These are phyloP conservation scores for Yueomyces sp. DNA, from an alignment of 805 yeast species.

Conservation along the genomic window DNA sequence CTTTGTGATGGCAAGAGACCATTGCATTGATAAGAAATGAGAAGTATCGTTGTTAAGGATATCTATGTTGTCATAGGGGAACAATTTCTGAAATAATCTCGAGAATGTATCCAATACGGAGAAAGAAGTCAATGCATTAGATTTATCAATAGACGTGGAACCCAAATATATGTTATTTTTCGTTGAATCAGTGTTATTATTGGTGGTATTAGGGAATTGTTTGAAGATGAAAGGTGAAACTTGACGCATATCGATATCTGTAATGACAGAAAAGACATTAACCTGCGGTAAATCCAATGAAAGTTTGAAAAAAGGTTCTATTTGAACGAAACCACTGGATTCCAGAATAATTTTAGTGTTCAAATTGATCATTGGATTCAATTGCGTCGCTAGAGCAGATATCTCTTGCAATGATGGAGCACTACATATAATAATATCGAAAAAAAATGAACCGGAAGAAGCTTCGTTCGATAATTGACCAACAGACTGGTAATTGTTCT, in stretches of 20 bases:
- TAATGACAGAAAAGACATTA: slow-evolving; percentile 40
- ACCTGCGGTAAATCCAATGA: slow-evolving; percentile 21
- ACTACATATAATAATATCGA: slow-evolving; percentile 34
- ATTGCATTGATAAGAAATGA: slow-evolving; percentile 57
- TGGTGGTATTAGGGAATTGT: slow-evolving; percentile 8
- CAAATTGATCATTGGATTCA: slow-evolving; percentile 24
- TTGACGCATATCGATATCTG: slow-evolving; percentile 40
- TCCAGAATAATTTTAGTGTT: slow-evolving; percentile 46
- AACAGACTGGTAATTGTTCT: slow-evolving; percentile 16
- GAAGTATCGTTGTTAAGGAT: slow-evolving; percentile 12
- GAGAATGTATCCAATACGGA: slow-evolving; percentile 7
- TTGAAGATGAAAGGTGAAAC: slow-evolving; percentile 19
- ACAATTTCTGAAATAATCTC: slow-evolving; percentile 10
- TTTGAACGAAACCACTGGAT: slow-evolving; percentile 51
- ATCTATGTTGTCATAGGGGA: slow-evolving; percentile 26
- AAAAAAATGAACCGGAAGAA: slow-evolving; percentile 5
- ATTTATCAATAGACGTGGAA: neutral
- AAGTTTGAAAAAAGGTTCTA: slow-evolving; percentile 49
- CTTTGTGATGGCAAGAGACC: slow-evolving; percentile 69
- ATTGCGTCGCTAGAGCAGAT: slow-evolving; percentile 25
- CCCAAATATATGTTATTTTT: slow-evolving; percentile 18
- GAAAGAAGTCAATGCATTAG: neutral
- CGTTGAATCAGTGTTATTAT: slow-evolving; percentile 6
- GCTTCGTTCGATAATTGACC: slow-evolving; percentile 5
- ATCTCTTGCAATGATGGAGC: slow-evolving; percentile 36